Conservation (phyloP, 345 rosid species). For the Leavenworthia alabamica region DNA sequence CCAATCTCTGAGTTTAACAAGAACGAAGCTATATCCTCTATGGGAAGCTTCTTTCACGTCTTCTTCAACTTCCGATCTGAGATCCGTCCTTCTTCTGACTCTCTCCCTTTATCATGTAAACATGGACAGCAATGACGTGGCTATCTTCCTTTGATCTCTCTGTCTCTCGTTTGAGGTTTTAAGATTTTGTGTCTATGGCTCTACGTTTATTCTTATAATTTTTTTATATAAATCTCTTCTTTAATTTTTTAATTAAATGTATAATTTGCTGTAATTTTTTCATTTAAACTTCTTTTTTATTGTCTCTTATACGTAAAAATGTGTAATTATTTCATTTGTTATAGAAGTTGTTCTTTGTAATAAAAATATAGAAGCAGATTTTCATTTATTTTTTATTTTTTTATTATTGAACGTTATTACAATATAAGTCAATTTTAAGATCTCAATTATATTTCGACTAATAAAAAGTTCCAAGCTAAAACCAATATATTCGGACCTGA, state of each 20-base stretch:
- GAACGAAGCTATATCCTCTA: constrained; percentile 37
- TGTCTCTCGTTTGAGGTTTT: not conserved
- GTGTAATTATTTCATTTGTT: constrained; percentile 16
- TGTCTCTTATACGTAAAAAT: not conserved
- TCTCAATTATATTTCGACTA: not conserved
- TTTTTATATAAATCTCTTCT: not conserved
- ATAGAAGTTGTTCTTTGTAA: not conserved
- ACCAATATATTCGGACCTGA: no score
- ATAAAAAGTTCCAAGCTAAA: no score
- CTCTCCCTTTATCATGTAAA: constrained; percentile 22
- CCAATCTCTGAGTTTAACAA: constrained; percentile 70
- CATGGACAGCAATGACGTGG: constrained; percentile 19
- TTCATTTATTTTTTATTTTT: no score
- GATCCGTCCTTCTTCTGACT: constrained; percentile 38
- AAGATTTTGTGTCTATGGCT: not conserved
- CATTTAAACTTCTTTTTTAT: not conserved
- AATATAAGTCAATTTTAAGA: constrained; percentile 4
- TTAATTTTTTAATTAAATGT: not conserved
- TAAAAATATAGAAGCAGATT: not conserved
- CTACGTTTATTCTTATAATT: not conserved
- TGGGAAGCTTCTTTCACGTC: constrained; percentile 52
- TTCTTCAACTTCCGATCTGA: constrained; percentile 53
- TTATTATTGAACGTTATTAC: no score
- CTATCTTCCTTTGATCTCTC: not conserved
- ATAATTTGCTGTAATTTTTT: not conserved